Evolutionary conservation across 345 rosid genomes (phyloP), one percentile per base, ranked within the genome.

Genomic region (sweet orange (Citrus sinensis)): DNA sequence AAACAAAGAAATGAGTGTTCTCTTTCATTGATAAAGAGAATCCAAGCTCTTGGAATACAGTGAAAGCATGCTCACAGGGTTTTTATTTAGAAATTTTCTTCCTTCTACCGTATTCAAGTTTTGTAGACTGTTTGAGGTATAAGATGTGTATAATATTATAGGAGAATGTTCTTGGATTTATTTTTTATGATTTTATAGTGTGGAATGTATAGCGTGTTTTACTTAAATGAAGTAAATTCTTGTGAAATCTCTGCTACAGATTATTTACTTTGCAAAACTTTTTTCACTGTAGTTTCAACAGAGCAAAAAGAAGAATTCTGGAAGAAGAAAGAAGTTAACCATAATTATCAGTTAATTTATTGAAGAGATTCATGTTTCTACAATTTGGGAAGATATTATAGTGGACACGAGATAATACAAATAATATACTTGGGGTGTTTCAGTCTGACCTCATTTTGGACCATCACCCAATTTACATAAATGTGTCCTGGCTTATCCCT

Each of bases 11-110:
- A 96, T 83, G 86, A 84, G 30, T 71, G 81, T 75, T 88, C 92
- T 70, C 81, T 94, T 82, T 87, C 89, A 72, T 58, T 96, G 92
- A 84, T 92, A 40, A 88, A 81, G 81, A 83, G 93, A 81, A 88
- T 96, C 80, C 97, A 94, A 71, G 92, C 95, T 69, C 86, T 94
- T 42, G 99, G 99, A 81, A 90, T 96, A 71, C 97, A 92, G 39
- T 96, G 78, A 92, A 74, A 49, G 59, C 22, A 76, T 29, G 13
- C 49, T 9, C n/a, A 29, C 39, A 11, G n/a, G 68, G 34, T 76
- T 76, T 35, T 76, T 32, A 7, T 16, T 17, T 51, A 11, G 76
- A 40, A 19, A 56, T 78, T 62, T 32, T 77, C 60, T 27, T 35
- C 40, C 25, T 66, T 67, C 67, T 60, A 62, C 17, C 22, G 14